Base-by-base conservation (phyloP, 2,329 filamentous ascomycete species). In the Colletotrichum truncatum region DNA sequence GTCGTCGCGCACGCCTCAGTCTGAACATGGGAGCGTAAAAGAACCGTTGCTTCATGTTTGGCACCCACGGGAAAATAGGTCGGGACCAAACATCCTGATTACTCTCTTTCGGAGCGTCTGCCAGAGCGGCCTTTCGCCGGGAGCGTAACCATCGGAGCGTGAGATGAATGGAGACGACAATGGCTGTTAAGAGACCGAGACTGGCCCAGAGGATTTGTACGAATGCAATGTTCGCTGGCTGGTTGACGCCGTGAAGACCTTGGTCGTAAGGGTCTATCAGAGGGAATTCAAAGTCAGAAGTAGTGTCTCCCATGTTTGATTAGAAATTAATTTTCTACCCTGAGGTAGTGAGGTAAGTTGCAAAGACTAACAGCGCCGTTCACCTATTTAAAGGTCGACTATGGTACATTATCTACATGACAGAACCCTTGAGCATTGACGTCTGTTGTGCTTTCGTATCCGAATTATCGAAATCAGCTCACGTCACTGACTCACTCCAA, bases 241-340 rank as follows among this genome's bases (percentile, higher is more conserved):
- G 57, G 48, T 61, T 45, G 46, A 61, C 57, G 11, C 57, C 57
- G 18, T 52, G 12, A 25, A 61, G 57, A 14, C 46, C 57, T 14
- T 28, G 26, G 16, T 49, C 46, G 48, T 52, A 61, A 23, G 53
- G 53, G 38, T 5, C 39, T n/a, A 43, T 21, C n/a, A n/a, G n/a
- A n/a, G n/a, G n/a, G n/a, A n/a, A n/a, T n/a, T n/a, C n/a, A n/a
- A n/a, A n/a, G n/a, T n/a, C n/a, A n/a, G n/a, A n/a, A n/a, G n/a
- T n/a, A n/a, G n/a, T n/a, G n/a, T n/a, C n/a, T n/a, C n/a, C n/a
- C n/a, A n/a, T n/a, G n/a, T n/a, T n/a, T n/a, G n/a, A n/a, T n/a
- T n/a, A n/a, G n/a, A n/a, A n/a, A n/a, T n/a, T n/a, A n/a, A n/a
- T n/a, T n/a, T n/a, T n/a, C n/a, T n/a, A n/a, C n/a, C n/a, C n/a